Base-by-base conservation (phyloP, 2,329 filamentous ascomycete species). In the Alternaria tenuissima region DNA sequence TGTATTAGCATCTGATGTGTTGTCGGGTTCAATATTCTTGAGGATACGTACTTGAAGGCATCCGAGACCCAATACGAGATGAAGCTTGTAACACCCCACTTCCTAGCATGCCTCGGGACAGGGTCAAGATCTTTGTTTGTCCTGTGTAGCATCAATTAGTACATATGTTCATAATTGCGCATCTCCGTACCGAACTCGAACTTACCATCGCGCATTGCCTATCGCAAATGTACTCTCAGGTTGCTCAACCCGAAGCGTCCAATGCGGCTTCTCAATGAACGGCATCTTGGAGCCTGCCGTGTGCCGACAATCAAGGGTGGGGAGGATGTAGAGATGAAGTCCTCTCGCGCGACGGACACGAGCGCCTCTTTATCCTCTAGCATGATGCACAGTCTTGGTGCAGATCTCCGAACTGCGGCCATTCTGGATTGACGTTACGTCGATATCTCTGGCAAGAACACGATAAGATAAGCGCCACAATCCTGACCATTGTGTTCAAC, bases 21-120 rank as follows among this genome's bases (percentile, higher is more conserved):
- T 39, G 8, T 8, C 28, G 22, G 16, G 22, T 28, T 46, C 2
- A 30, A 22, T 7, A 4, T 9, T 20, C 43, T 14, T 36, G n/a
- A 11, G 5, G 7, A 9, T 24, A 7, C 65, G 5, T 71, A 79
- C 80, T 84, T 84, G 75, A 84, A 84, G 8, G 82, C 81, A 65
- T 85, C 83, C 18, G 80, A 82, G 34, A 85, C 79, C 83, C 83
- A 85, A 64, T 85, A 85, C 38, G 82, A 82, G 55, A 85, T 73
- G 55, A 84, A 79, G 55, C 78, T 81, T 18, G 73, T 75, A 0
- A 81, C 77, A 16, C 80, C 80, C 82, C 82, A 84, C 76, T 82
- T 82, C 4, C 81, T 75, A 6, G 62, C 69, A 51, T 80, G 68
- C 22, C 70, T 72, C 6, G 82, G 80, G 7, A 84, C 81, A 4